These are phyloP conservation scores for Neurospora sp. DNA, from an alignment of 2,329 filamentous ascomycete genomes.

Conservation along the genomic window DNA sequence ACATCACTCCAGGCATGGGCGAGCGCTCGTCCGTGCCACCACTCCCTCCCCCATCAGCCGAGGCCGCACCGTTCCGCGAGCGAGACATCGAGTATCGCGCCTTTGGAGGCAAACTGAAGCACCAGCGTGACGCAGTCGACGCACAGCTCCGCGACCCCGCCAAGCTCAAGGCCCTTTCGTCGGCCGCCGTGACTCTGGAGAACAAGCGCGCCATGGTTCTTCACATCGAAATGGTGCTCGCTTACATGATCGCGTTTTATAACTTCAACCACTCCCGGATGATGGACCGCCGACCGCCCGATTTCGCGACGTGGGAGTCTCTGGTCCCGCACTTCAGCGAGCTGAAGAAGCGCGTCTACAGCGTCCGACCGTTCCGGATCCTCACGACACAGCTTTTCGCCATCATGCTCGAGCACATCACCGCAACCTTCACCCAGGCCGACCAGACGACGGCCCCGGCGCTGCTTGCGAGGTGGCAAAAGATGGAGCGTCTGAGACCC, in stretches of 20 bases:
- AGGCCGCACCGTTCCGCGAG: constrained; percentile 23
- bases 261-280: constrained; percentile 35
- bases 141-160: constrained; percentile 25
- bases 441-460: constrained; percentile 15
- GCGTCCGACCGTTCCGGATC: constrained; percentile 26
- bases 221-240: constrained; percentile 39
- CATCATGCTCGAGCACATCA: constrained; percentile 35
- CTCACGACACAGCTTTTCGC: constrained; percentile 35
- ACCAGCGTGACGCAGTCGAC: constrained; percentile 44
- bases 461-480: constrained; percentile 13
- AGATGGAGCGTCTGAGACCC: constrained; percentile 22
- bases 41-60: constrained; percentile 23
- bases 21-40: constrained; percentile 24
- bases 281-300: constrained; percentile 33
- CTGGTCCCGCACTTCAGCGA: constrained; percentile 36
- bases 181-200: constrained; percentile 20
- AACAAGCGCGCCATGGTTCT: constrained; percentile 31
- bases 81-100: constrained; percentile 28
- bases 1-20: constrained; percentile 30
- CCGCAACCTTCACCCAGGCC: constrained; percentile 27
- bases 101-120: constrained; percentile 43
- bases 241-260: constrained; percentile 46
- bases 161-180: constrained; percentile 19
- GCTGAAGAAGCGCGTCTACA: constrained; percentile 29
- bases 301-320: constrained; percentile 32